Evolutionary conservation across 495 filamentous ascomycete genomes (phyloP).

Genomic region (Friedmanniomyces endolithicus): DNA sequence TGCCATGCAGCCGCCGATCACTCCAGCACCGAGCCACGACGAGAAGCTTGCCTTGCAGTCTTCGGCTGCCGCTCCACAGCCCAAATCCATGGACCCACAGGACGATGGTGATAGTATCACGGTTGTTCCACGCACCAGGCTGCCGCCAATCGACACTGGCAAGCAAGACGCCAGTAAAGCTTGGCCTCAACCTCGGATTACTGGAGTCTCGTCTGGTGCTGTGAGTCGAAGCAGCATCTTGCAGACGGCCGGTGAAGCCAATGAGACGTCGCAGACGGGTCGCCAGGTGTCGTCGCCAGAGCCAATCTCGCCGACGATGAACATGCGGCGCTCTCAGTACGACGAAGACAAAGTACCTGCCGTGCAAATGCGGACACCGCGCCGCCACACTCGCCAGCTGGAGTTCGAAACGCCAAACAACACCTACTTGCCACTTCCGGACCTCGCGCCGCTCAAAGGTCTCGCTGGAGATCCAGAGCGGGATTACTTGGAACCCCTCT

Average conservation of each 20-base stretch:
- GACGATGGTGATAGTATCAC: slow-evolving; percentile 20
- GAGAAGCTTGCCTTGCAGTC: neutral
- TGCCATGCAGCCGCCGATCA: neutral
- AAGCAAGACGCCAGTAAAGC: neutral
- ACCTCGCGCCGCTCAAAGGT: slow-evolving; percentile 37
- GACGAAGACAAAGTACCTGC: neutral
- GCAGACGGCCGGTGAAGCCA: slow-evolving; percentile 54
- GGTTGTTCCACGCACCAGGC: slow-evolving; percentile 7
- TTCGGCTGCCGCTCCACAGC: neutral
- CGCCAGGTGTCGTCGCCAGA: neutral
- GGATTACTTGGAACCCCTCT: slow-evolving; percentile 77
- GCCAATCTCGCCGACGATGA: neutral
- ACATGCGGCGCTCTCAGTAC: neutral
- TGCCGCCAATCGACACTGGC: slow-evolving; percentile 3
- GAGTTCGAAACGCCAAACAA: neutral
- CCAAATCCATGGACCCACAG: neutral
- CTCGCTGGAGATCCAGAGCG: slow-evolving; percentile 41
- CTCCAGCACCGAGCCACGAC: neutral
- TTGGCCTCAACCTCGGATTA: slow-evolving; percentile 40
- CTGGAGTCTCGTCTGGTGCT: slow-evolving; percentile 51
- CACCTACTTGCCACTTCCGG: slow-evolving; percentile 29
- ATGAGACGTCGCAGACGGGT: neutral
- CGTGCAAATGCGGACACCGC: neutral
- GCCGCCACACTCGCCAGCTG: neutral
- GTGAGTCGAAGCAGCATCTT: slow-evolving; percentile 61